These are phyloP conservation scores for Irpex sp. DNA, from an alignment of 1,284 basidiomycete genomes.

Conservation along the genomic window DNA sequence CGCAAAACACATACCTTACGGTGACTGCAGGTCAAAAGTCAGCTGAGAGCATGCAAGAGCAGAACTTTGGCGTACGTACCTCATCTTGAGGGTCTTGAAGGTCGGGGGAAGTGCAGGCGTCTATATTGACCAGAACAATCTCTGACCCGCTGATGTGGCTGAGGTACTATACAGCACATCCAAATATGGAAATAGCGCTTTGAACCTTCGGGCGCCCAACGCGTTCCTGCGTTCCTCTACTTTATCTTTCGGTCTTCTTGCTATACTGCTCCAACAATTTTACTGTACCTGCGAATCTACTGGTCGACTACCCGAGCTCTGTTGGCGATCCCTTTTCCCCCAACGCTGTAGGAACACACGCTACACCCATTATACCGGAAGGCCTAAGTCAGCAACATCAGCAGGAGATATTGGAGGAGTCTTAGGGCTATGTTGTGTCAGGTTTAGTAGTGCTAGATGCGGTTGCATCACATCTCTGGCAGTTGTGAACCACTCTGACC, in stretches of 20 bases:
- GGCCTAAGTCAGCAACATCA: too few species aligned
- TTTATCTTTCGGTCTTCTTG: background rate
- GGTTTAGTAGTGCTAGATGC: too few species aligned
- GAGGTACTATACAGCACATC: constrained; percentile 31
- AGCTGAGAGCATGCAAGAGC: constrained; percentile 7
- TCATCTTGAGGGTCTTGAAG: constrained; percentile 38
- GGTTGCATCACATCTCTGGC: too few species aligned
- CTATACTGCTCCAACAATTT: background rate
- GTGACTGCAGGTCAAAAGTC: constrained; percentile 27
- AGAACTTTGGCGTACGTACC: constrained; percentile 26
- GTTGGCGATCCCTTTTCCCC: too few species aligned
- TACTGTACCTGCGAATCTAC: too few species aligned
- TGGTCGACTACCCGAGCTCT: too few species aligned
- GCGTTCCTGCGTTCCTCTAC: background rate
- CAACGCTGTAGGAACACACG: too few species aligned
- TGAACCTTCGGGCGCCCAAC: background rate
- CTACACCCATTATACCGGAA: too few species aligned
- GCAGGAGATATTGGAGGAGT: too few species aligned
- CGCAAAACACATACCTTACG: constrained; percentile 34
- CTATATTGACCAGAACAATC: constrained; percentile 12
- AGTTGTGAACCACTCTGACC: too few species aligned
- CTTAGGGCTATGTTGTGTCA: too few species aligned
- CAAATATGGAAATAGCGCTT: constrained; percentile 12
- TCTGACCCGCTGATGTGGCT: constrained; percentile 28
- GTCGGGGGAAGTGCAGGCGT: constrained; percentile 20